Percentiles rank a stretch among this genome's conserved stretches.
These are phyloP conservation scores for Myrica gale DNA, from an alignment of 306 rosid species.

Conservation along the genomic window DNA sequence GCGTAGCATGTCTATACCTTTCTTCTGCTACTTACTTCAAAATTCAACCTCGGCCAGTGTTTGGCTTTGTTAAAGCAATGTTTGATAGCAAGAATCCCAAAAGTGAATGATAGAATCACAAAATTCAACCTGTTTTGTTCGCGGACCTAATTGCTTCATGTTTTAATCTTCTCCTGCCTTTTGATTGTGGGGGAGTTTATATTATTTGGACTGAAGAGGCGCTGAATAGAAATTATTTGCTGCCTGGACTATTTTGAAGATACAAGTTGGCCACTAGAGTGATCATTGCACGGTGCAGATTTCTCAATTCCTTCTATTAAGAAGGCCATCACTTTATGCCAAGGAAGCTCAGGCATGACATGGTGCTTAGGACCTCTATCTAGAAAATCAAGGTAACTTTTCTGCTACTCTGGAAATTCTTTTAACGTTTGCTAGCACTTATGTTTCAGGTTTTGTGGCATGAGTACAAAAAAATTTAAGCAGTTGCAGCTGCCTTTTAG, in stretches of 20 bases:
- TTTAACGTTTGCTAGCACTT: background rate
- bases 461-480: background rate
- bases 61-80: conserved; percentile 46
- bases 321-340: background rate
- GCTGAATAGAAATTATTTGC: background rate
- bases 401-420: background rate
- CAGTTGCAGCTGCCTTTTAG: background rate
- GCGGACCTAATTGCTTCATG: conserved; percentile 26
- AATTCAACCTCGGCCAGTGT: conserved; percentile 48
- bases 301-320: background rate
- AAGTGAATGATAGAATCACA: conserved; percentile 28
- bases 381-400: background rate
- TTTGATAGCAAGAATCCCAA: conserved; percentile 40
- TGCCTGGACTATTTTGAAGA: background rate
- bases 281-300: background rate
- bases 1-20: conserved; percentile 78
- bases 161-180: conserved; percentile 17
- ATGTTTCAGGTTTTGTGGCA: background rate
- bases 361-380: background rate
- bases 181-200: conserved; percentile 6
- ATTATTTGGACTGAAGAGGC: conserved; percentile 3
- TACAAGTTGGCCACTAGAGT: background rate
- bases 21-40: conserved; percentile 58
- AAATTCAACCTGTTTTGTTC: conserved; percentile 10
- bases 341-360: background rate